A percentile compares a stretch with the other conserved stretches of the same genome.
phyloP scores from a whole-genome alignment of 768 basidiomycete genomes.

The Lyophyllum atratum region DNA sequence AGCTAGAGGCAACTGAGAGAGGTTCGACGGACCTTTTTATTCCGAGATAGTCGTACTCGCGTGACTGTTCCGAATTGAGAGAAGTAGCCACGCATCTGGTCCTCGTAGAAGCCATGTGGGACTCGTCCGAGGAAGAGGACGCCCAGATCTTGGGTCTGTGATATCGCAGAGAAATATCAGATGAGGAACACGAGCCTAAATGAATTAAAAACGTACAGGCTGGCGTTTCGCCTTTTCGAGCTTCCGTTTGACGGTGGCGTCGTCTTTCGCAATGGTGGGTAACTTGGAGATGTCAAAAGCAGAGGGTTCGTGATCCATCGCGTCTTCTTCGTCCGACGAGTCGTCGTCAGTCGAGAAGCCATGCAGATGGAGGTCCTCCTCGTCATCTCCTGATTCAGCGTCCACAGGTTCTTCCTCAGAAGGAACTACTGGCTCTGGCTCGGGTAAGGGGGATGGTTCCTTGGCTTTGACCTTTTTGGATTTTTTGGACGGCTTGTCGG shows the following conservation, averaged over 20 bases:
- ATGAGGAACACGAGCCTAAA: conserved; percentile 1
- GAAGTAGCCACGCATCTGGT: conserved; percentile 90
- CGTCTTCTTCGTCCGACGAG: conserved; percentile 74
- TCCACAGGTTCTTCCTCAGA: conserved; percentile 21
- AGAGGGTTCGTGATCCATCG: conserved; percentile 50
- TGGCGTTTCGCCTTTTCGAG: conserved; percentile 62
- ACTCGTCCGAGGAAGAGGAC: conserved; percentile 89
- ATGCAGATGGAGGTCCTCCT: conserved; percentile 53
- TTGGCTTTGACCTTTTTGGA: conserved; percentile 29
- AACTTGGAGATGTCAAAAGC: conserved; percentile 70
- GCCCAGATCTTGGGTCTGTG: conserved; percentile 64
- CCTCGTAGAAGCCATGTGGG: conserved; percentile 98
- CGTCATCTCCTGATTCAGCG: conserved; percentile 30
- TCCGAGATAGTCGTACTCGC: conserved; percentile 86
- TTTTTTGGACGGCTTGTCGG: conserved; percentile 16
- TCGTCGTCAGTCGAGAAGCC: conserved; percentile 80
- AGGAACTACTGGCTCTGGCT: conserved; percentile 19
- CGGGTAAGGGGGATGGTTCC: conserved; percentile 18
- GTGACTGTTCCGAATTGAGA: conserved; percentile 92
- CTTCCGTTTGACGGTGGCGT: conserved; percentile 70
- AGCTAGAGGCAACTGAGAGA: neutral
- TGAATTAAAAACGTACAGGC: conserved; percentile 51
- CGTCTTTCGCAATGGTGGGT: conserved; percentile 89
- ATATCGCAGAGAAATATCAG: neutral
- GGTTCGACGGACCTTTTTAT: conserved; percentile 71